A percentile compares a stretch with the other conserved stretches of the same genome.
Evolutionary conservation across 2,329 filamentous ascomycete genomes (phyloP).

Genomic region (Aspergillus thermomutatus): DNA sequence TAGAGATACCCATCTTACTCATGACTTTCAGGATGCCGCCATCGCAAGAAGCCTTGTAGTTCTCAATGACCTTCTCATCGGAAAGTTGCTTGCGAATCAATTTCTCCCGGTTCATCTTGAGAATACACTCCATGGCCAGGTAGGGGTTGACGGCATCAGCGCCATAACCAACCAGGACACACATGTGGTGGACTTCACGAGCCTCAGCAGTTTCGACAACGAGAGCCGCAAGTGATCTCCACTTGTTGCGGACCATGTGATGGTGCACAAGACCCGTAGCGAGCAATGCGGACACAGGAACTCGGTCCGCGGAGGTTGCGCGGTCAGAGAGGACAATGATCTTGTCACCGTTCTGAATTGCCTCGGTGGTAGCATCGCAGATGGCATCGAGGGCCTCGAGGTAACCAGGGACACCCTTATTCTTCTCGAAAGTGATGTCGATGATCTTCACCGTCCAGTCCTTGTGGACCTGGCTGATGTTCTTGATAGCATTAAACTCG

Average conservation of each 20-base stretch:
- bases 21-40: conserved; percentile 98
- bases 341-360: conserved; percentile 78
- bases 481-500: conserved; percentile 84
- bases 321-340: conserved; percentile 88
- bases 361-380: conserved; percentile 77
- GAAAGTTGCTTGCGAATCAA: conserved; percentile 86
- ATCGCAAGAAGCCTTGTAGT: conserved; percentile 96
- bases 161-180: conserved; percentile 93
- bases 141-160: conserved; percentile 94
- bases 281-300: conserved; percentile 80
- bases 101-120: conserved; percentile 93
- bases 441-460: conserved; percentile 87
- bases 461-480: conserved; percentile 67
- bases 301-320: conserved; percentile 75
- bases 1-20: conserved; percentile 99
- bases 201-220: conserved; percentile 92
- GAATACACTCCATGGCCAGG: conserved; percentile 90
- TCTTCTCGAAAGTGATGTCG: conserved; percentile 90
- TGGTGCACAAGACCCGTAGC: conserved; percentile 94
- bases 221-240: conserved; percentile 83
- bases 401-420: conserved; percentile 77
- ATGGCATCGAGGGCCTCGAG: conserved; percentile 83
- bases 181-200: conserved; percentile 98
- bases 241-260: conserved; percentile 91
- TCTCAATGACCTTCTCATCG: conserved; percentile 79